Evolutionary conservation across 208 protist species (phyloP).

Genomic region (Wallacemonas sp.): DNA sequence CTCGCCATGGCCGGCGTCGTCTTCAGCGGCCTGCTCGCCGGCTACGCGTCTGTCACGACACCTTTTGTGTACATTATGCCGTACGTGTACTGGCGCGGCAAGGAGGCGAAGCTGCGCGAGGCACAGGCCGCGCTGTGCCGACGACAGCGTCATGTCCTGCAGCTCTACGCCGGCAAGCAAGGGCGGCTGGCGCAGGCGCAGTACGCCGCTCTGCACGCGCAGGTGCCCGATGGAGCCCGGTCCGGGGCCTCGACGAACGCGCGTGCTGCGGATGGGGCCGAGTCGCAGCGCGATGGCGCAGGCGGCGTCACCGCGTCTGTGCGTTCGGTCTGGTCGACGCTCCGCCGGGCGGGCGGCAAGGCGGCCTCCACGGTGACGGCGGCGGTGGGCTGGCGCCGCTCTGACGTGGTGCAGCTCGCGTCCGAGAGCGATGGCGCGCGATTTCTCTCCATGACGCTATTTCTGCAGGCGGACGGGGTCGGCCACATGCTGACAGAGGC

Average conservation of each 20-base stretch:
- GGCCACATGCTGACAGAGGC: constrained; percentile 54
- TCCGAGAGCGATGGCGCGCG: constrained; percentile 52
- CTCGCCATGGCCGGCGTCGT: constrained; percentile 60
- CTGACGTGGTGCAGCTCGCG: constrained; percentile 32
- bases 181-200: constrained; percentile 46
- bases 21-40: constrained; percentile 64
- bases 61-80: constrained; percentile 47
- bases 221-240: constrained; percentile 6
- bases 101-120: constrained; percentile 32
- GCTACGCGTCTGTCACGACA: constrained; percentile 73
- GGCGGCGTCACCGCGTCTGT: constrained; percentile 8
- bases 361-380: constrained; percentile 26
- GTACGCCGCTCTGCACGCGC: constrained; percentile 31
- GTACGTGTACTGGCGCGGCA: constrained; percentile 40
- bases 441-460: constrained; percentile 62
- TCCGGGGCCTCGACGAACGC: too few species aligned
- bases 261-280: too few species aligned
- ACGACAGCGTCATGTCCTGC: constrained; percentile 64
- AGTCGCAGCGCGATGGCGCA: constrained; percentile 7
- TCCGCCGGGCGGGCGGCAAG: constrained; percentile 14
- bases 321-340: neutral
- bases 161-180: constrained; percentile 50
- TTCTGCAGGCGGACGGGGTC: constrained; percentile 68
- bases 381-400: constrained; percentile 15
- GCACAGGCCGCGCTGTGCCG: constrained; percentile 40